Percentiles rank a stretch among this genome's conserved stretches.
Conservation (phyloP, 257 asterid species). For the Plantago ovata region DNA sequence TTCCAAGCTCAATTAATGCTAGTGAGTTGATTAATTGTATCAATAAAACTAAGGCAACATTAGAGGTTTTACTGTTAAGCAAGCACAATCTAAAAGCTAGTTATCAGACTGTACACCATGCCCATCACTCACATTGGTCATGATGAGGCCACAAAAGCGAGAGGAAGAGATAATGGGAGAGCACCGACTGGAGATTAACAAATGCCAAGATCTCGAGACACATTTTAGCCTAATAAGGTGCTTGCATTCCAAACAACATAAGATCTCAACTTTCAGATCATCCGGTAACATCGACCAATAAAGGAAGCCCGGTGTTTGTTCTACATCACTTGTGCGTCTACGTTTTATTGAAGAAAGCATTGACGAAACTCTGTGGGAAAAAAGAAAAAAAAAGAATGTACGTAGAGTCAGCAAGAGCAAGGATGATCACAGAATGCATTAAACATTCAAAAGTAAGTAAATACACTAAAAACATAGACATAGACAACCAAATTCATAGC, state of each 20-base stretch:
- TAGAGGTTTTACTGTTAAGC: too few relatives aligned
- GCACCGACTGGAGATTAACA: background rate
- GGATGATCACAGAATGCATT: background rate
- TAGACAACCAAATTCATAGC: too few relatives aligned
- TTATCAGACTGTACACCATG: too few relatives aligned
- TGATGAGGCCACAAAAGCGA: background rate
- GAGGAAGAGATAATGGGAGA: background rate
- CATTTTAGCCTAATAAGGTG: constrained; percentile 1
- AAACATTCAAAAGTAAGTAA: background rate
- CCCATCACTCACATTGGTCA: background rate
- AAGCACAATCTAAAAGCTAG: too few relatives aligned
- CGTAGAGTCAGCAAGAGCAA: background rate
- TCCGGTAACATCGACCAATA: background rate
- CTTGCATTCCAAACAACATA: background rate
- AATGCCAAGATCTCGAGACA: background rate
- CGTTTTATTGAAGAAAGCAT: background rate
- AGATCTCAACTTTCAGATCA: background rate
- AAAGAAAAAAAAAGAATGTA: background rate
- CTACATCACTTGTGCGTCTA: background rate
- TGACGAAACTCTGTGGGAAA: background rate
- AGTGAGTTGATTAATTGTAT: too few relatives aligned
- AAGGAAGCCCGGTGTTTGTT: background rate
- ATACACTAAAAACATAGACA: too few relatives aligned
- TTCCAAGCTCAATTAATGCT: too few relatives aligned
- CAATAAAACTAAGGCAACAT: too few relatives aligned